A percentile compares a stretch with the other conserved stretches of the same genome.
Conservation (phyloP, 495 filamentous ascomycete genomes). For the Neurospora sp. region DNA sequence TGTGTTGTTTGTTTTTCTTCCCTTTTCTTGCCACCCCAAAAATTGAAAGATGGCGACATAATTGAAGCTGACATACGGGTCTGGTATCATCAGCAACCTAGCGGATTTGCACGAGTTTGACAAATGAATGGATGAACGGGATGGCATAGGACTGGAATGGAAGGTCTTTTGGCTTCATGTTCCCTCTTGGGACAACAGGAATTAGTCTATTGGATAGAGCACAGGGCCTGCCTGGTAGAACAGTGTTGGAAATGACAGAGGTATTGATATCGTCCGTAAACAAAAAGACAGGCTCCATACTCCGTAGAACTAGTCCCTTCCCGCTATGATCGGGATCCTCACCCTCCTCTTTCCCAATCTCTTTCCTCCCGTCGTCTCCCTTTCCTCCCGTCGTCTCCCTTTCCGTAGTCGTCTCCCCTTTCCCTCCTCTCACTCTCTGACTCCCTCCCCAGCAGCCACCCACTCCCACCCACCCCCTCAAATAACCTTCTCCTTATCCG, state of each 20-base stretch:
- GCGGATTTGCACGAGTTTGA: background rate
- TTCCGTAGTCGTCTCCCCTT: too few relatives aligned
- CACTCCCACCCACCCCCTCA: background rate
- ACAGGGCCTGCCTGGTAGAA: too few relatives aligned
- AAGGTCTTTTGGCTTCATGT: too few relatives aligned
- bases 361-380: background rate
- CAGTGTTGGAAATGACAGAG: background rate
- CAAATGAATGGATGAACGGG: background rate
- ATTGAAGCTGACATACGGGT: background rate
- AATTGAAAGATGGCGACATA: too few relatives aligned
- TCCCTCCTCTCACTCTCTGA: background rate
- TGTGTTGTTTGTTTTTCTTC: too few relatives aligned
- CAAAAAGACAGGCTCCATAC: too few relatives aligned
- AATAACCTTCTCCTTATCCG: background rate
- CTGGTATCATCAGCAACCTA: background rate
- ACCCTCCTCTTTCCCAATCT: background rate
- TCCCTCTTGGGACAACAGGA: too few relatives aligned
- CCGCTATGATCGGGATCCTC: background rate
- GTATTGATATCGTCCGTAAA: background rate
- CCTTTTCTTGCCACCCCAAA: too few relatives aligned
- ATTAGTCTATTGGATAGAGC: too few relatives aligned
- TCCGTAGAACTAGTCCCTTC: background rate
- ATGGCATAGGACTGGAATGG: too few relatives aligned
- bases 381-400: background rate
- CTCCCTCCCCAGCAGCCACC: background rate